These are phyloP conservation scores for Acacia concinna DNA, from an alignment of 331 rosid species.

Conservation along the genomic window DNA sequence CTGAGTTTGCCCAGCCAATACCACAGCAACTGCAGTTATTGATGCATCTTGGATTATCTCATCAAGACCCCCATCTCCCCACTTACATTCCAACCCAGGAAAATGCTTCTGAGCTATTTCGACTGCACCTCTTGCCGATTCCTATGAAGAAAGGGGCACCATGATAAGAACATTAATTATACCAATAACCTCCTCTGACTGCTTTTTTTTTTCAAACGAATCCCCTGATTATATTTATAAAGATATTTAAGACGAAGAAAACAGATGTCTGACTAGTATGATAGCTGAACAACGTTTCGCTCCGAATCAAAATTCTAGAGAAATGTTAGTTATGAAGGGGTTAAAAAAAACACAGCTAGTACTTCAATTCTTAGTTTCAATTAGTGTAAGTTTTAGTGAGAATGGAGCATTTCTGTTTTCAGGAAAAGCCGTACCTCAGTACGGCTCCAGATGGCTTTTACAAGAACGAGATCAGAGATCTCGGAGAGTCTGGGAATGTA, in stretches of 20 bases:
- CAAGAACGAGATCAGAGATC: slow-evolving; percentile 65
- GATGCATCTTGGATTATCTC: slow-evolving; percentile 66
- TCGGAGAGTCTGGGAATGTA: slow-evolving; percentile 88
- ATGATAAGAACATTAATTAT: not conserved
- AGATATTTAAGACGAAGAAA: not conserved
- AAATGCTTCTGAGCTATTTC: slow-evolving; percentile 61
- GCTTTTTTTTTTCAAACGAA: not conserved
- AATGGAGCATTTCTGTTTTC: not conserved
- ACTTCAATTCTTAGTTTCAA: not conserved
- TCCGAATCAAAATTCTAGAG: not conserved
- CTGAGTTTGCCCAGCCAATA: slow-evolving; percentile 92
- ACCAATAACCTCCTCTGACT: not conserved
- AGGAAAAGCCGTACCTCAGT: slow-evolving; percentile 45
- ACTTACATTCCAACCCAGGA: slow-evolving; percentile 60
- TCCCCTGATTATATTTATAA: not conserved
- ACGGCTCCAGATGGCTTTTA: slow-evolving; percentile 94
- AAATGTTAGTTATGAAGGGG: not conserved
- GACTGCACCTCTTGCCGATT: slow-evolving; percentile 69
- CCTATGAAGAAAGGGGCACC: slow-evolving; percentile 35
- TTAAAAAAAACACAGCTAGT: not conserved
- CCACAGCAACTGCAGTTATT: slow-evolving; percentile 79
- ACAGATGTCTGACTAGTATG: not conserved
- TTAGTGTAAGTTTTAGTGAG: not conserved
- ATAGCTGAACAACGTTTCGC: not conserved
- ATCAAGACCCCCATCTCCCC: slow-evolving; percentile 75